Evolutionary conservation across 2,329 filamentous ascomycete genomes (phyloP), one percentile per base, ranked within the genome.

Genomic region (Camillea tinctor): DNA sequence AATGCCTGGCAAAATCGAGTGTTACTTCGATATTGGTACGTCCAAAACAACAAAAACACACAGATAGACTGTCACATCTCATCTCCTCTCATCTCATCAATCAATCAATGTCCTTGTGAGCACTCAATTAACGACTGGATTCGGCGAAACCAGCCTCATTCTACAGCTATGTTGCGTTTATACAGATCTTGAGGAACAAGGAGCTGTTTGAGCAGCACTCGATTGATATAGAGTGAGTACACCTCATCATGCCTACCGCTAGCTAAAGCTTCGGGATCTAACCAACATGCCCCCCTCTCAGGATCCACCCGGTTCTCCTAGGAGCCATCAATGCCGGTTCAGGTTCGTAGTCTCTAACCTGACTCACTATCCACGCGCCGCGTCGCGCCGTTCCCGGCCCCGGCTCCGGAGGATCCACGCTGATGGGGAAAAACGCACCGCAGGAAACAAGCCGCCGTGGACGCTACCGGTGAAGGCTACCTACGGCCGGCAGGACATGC

Each of bases 401-500:
- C 26, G 26, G 26, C n/a, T n/a, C n/a, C n/a, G n/a, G 24, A 9
- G 26, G 26, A 30, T 9, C 26, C 26, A 30, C 3, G 26, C 26
- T 30, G 26, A 30, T 11, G 2, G 8, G 8, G 26, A 30, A 7
- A 2, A 11, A 30, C 26, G 26, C 19, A 54, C 54, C 21, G 24
- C 65, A 85, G 88, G 89, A 54, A 94, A 95, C 73, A 85, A 85
- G 65, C 90, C 91, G 0, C 91, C 91, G 1, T 93, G 89, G 88
- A 80, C 80, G 0, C 78, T 91, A 26, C 84, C 87, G 1, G 86
- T 85, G 50, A 93, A 93, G 77, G 87, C 83, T 21, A 73, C 69
- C 1, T 88, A 92, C 69, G 78, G 82, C 54, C 26, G 53, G 11
- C 68, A 70, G 61, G 81, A 86, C 69, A 66, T 70, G 30, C 68